Conservation (phyloP, 164 flowering plant species). For the Cinnamomum micranthum region DNA sequence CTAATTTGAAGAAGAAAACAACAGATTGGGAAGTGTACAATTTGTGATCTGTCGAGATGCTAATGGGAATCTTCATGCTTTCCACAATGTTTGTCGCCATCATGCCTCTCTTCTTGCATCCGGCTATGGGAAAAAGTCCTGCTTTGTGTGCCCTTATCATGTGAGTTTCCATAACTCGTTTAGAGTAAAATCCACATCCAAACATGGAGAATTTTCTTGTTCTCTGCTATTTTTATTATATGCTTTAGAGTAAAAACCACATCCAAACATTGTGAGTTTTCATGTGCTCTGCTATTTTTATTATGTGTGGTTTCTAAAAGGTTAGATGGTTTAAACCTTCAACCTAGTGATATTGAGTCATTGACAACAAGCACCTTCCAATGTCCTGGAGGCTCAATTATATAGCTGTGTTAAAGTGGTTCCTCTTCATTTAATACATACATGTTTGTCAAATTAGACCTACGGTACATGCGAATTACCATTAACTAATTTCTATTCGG, state of each 20-base stretch:
- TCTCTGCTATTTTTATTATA: neutral
- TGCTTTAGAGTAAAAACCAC: neutral
- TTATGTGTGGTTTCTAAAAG: no score
- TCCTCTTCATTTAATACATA: no score
- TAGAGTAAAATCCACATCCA: neutral
- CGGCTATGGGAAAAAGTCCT: conserved; percentile 68
- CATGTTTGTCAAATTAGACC: no score
- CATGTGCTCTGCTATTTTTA: neutral
- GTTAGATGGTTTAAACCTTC: no score
- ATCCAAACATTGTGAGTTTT: neutral
- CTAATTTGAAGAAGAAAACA: conserved; percentile 11
- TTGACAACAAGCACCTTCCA: no score
- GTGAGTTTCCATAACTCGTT: conserved; percentile 39
- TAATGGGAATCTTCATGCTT: conserved; percentile 60
- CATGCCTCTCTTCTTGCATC: conserved; percentile 83
- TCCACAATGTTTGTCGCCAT: conserved; percentile 97
- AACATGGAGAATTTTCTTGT: neutral
- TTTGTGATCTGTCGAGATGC: conserved; percentile 79
- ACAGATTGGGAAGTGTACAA: conserved; percentile 79
- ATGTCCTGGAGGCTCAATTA: no score
- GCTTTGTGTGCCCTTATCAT: conserved; percentile 96
- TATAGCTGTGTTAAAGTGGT: no score
- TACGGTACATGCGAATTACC: no score
- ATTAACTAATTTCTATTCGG: no score
- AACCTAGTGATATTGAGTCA: no score